Evolutionary conservation across 2,329 filamentous ascomycete species (phyloP), one percentile per base, ranked within the genome.

Genomic region (Teratosphaeriaceae sp.): DNA sequence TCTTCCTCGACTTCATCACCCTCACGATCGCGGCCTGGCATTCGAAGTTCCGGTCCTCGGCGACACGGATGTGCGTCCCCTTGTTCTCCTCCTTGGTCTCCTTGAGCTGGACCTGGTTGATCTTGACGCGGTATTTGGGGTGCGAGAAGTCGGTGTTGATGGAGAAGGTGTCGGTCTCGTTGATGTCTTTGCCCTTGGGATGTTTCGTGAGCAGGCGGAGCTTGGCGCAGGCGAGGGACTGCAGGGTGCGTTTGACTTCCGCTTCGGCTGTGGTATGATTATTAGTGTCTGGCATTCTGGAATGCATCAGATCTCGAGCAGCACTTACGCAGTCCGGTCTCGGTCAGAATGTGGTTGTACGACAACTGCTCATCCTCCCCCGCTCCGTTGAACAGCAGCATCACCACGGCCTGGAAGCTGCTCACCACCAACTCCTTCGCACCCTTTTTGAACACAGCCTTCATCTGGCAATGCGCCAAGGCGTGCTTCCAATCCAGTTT

Each of bases 71-170:
- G 65, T 97, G 88, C 1, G 89, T 97, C 56, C 85, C 87, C 65
- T 88, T 85, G 68, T 96, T 96, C 67, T 98, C 92, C 59, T 90
- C 85, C 57, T 85, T 85, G 1, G 92, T 97, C 68, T 98, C 92
- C 67, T 92, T 94, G 39, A 96, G 77, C 67, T 98, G 92, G 55
- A 98, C 92, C 67, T 96, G 90, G 68, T 97, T 98, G 72, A 98
- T 96, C 72, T 98, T 98, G 68, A 98, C 82, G 44, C 88, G 81
- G 65, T 86, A 85, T 65, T 92, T 94, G 16, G 82, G 76, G 59
- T 96, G 84, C 2, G 70, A 70, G 65, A 98, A 98, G 13, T 63
- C 63, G 34, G 75, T 66, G 68, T 96, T 96, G 58, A 94, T 82
- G 0, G 79, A 79, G 58, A 98, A 98, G 0, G 82, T 85, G 66